Base-by-base conservation (phyloP, 371 early-diverging fungal genomes). In the Lichtheimia hyalospora region DNA sequence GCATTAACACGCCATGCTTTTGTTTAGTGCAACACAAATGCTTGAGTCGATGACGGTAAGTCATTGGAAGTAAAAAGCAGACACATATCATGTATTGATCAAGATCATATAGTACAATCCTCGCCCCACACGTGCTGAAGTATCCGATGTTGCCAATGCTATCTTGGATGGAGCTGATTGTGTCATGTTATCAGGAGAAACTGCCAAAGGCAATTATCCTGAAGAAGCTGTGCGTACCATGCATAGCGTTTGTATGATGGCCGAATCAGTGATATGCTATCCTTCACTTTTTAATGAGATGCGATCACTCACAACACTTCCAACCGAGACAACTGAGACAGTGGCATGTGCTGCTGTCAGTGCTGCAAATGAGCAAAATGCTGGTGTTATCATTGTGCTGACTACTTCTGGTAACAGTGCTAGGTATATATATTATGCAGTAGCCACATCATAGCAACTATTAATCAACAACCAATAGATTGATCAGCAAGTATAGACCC, bases 181-280 rank as follows among this genome's bases (percentile, higher is more conserved):
- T 70, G 97, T 99, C 66, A 99, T 99, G 99, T 83, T 99, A 57
- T 96, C 96, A 51, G 97, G 96, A 60, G 99, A 99, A 80, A 98
- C 98, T 3, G 99, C 99, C 54, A 93, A 93, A 75, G 99, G 89
- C n/a, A 66, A 64, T 61, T 93, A 96, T 77, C 89, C 92, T 55
- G 70, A 89, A 61, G 87, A 93, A 66, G 86, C 75, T 5, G 87
- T 92, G 39, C 59, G 74, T 49, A 92, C 91, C 69, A 93, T 93
- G 93, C 79, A 84, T 62, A 83, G 88, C 54, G 87, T 86, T 43
- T 84, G 89, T 66, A 62, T 80, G 25, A 74, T 91, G 21, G 92
- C 94, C 43, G 94, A 94, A 71, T 79, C 89, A 2, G 84, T 87
- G 24, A 75, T 91, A 25, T 86, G 87, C 66, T 92, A 94, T 70